Evolutionary conservation across 371 early-diverging fungal genomes (phyloP).

Genomic region (Batkoa obscura): DNA sequence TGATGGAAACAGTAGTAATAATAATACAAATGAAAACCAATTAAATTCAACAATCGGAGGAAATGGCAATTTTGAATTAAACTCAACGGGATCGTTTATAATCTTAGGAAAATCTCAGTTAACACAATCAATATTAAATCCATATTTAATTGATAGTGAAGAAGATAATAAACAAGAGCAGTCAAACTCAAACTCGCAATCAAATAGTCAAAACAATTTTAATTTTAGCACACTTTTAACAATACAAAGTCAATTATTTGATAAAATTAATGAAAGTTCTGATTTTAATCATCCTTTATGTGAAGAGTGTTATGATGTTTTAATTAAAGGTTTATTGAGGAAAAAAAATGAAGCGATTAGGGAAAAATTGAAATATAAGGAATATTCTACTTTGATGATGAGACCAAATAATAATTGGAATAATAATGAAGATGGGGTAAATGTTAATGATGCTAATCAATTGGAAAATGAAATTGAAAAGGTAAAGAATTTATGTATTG

Average conservation of each 20-base stretch:
- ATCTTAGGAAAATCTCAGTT: neutral
- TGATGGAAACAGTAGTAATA: no score
- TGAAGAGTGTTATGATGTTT: constrained; percentile 67
- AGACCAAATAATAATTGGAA: no score
- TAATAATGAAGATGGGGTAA: no score
- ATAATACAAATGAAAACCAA: no score
- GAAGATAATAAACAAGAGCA: neutral
- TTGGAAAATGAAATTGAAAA: constrained; percentile 18
- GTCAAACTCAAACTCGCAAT: neutral
- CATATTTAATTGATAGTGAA: neutral
- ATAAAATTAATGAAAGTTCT: no score
- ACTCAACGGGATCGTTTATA: neutral
- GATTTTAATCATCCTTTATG: constrained; percentile 68
- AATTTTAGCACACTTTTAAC: no score
- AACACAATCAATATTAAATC: neutral
- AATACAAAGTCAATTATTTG: no score
- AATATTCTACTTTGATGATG: no score
- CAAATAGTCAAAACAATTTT: neutral
- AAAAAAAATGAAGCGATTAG: no score
- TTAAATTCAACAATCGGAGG: no score
- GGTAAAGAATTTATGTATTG: constrained; percentile 22
- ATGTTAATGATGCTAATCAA: constrained; percentile 15
- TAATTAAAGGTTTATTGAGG: constrained; percentile 19
- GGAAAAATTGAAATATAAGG: no score
- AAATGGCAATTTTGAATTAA: neutral